Percentiles rank a stretch among this genome's conserved stretches.
Conservation (phyloP, 768 basidiomycete species). For the Boletus reticulatus region DNA sequence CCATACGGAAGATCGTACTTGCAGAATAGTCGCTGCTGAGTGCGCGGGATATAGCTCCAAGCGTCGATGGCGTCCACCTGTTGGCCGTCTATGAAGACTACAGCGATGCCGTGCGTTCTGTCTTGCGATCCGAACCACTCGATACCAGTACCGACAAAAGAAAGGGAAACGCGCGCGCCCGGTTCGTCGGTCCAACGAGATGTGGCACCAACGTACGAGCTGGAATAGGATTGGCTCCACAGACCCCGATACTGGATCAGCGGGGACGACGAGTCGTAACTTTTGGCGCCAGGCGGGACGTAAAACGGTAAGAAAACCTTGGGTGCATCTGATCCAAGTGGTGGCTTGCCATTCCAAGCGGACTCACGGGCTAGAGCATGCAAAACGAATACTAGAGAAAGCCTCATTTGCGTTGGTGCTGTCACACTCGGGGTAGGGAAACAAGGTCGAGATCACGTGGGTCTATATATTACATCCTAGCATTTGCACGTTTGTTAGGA, state of each 20-base stretch:
- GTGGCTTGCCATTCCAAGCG: constrained; percentile 70
- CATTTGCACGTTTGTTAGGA: constrained; percentile 5
- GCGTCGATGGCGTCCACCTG: constrained; percentile 45
- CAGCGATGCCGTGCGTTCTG: constrained; percentile 50
- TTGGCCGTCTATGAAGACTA: constrained; percentile 58
- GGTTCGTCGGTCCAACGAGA: constrained; percentile 48
- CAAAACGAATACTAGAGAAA: constrained; percentile 6
- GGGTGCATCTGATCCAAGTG: constrained; percentile 44
- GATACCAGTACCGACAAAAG: constrained; percentile 71
- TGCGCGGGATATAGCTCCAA: constrained; percentile 35
- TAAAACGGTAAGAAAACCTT: constrained; percentile 64
- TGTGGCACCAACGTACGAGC: constrained; percentile 48
- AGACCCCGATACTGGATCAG: constrained; percentile 58
- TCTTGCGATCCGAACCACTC: constrained; percentile 74
- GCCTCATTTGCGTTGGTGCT: constrained; percentile 9
- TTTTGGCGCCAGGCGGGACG: constrained; percentile 68
- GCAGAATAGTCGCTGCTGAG: constrained; percentile 68
- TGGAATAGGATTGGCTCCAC: constrained; percentile 57
- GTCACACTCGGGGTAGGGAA: not conserved
- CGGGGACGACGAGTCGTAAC: constrained; percentile 68
- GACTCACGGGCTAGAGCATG: constrained; percentile 31
- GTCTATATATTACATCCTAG: no score
- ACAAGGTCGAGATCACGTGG: constrained; percentile 22
- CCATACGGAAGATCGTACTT: constrained; percentile 47
- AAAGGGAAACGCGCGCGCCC: constrained; percentile 51